Percentiles rank a stretch among this genome's conserved stretches.
These are phyloP conservation scores for Dryas alaskensis DNA, from an alignment of 306 rosid species.

Conservation along the genomic window DNA sequence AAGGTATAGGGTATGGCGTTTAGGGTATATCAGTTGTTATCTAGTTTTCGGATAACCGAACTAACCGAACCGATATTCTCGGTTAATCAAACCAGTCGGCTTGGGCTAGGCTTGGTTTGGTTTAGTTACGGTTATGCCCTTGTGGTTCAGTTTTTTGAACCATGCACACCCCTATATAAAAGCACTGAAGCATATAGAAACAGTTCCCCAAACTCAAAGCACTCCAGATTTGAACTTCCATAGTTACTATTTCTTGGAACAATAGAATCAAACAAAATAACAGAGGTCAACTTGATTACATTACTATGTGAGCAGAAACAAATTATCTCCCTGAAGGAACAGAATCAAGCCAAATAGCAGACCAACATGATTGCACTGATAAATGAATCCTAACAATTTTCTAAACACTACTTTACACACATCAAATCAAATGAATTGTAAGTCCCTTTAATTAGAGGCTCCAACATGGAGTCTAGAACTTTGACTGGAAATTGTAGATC, in stretches of 20 bases:
- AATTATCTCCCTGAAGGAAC: background rate
- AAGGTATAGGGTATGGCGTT: too few relatives aligned
- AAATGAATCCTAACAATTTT: background rate
- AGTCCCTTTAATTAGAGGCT: background rate
- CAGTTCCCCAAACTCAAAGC: too few relatives aligned
- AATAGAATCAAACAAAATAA: background rate
- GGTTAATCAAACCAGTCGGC: too few relatives aligned
- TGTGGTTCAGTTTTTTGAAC: too few relatives aligned
- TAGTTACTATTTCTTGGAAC: background rate
- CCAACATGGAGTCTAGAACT: constrained; percentile 28
- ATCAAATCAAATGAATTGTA: background rate
- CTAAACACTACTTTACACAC: background rate
- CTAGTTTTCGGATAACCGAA: too few relatives aligned
- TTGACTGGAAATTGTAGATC: constrained; percentile 19
- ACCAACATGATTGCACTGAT: background rate
- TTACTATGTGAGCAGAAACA: background rate
- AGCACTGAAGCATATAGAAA: too few relatives aligned
- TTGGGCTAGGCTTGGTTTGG: too few relatives aligned
- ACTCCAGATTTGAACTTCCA: too few relatives aligned
- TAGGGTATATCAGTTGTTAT: too few relatives aligned
- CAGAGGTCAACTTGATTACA: background rate
- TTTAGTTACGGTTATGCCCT: too few relatives aligned
- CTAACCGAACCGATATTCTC: too few relatives aligned
- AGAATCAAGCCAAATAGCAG: background rate
- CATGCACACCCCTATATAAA: too few relatives aligned